Evolutionary conservation across 441 rosid species (phyloP).

Genomic region (Corymbia citriodora): DNA sequence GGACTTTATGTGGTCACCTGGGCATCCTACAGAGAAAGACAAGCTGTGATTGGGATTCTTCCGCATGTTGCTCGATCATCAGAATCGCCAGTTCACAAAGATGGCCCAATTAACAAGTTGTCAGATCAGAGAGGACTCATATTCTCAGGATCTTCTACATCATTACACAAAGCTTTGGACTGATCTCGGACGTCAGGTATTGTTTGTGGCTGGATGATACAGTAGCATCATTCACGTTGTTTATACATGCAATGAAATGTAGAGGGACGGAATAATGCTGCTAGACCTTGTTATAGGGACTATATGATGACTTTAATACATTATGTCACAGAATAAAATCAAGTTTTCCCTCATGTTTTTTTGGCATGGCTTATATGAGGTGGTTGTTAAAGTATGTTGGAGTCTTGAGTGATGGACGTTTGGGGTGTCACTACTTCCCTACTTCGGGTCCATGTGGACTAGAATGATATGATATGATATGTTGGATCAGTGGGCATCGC

Average conservation of each 20-base stretch:
- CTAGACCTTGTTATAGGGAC: background rate
- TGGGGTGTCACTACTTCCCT: background rate
- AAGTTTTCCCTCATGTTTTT: background rate
- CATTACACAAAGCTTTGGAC: constrained; percentile 23
- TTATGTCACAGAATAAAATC: background rate
- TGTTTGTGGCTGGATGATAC: background rate
- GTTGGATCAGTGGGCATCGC: background rate
- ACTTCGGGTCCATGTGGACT: background rate
- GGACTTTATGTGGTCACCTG: constrained; percentile 93
- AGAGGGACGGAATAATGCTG: background rate
- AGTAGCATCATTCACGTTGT: background rate
- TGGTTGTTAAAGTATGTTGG: background rate
- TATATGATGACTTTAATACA: background rate
- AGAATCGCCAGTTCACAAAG: constrained; percentile 51
- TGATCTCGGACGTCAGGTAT: background rate
- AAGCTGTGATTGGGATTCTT: constrained; percentile 18
- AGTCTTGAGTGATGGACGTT: background rate
- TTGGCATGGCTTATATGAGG: background rate
- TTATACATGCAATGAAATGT: background rate
- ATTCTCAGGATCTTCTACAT: constrained; percentile 16
- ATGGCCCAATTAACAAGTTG: constrained; percentile 33
- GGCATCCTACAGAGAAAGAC: constrained; percentile 73
- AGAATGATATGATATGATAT: background rate
- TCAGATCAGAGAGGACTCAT: constrained; percentile 25
- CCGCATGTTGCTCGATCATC: constrained; percentile 28